Evolutionary conservation across 139 green algal genomes (phyloP), one percentile per base, ranked within the genome.

Genomic region (Chlamydomonas sphaeroides): DNA sequence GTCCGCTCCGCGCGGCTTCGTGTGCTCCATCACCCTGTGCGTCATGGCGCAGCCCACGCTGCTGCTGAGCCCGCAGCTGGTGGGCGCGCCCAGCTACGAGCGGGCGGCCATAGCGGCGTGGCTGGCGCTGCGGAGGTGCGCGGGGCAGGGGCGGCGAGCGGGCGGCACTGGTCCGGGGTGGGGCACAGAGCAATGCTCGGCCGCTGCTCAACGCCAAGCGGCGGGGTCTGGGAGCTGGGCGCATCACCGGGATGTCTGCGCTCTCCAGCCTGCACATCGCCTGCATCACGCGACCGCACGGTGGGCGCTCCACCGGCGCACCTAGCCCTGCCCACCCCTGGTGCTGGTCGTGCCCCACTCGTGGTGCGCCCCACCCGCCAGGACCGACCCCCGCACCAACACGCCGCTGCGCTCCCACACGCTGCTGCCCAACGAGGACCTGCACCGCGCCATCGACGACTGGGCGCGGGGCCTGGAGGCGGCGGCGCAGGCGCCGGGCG

Each of bases 11-110:
- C 74, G 61, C 41, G 74, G 41, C 59, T 81, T 81, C 59, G 30
- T 81, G 59, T 81, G 74, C 74, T 2, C 59, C 41, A 81, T 81
- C 59, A 81, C 74, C 1, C 74, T 65, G 10, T 17, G 32, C 14
- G 41, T 81, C 20, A 71, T 81, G 59, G 10, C 26, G 23, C 59
- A 81, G 61, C 74, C 74, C 25, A 41, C 59, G 39, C 74, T 81
- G 74, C 74, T 81, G 59, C 20, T 81, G 30, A 81, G 74, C n/a
- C 74, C 74, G 59, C 74, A 81, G 61, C 74, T 81, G 59, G 5
- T 11, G 35, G 38, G 39, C n/a, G 41, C 41, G 30, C 74, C 74
- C 6, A 42, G 18, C 1, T 81, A 81, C 61, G 74, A 81, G 74
- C 74, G 74, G 32, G 59, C 30, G n/a, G 61, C 59, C 30, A 48